Evolutionary conservation across 1,284 basidiomycete genomes (phyloP).

Genomic region (Coriolopsis trogii): DNA sequence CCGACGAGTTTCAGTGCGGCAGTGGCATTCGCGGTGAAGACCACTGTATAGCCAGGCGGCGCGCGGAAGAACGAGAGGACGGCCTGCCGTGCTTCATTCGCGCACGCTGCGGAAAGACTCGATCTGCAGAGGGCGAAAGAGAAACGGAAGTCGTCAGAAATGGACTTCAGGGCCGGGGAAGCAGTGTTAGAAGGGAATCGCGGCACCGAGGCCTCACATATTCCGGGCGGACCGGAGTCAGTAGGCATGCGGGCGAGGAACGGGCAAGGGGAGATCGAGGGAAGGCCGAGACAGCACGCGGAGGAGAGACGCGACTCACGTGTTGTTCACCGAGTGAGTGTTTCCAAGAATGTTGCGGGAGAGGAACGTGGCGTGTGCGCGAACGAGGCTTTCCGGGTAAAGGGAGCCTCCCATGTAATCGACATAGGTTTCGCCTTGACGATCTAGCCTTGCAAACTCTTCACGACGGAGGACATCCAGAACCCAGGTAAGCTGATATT

Average conservation of each 20-base stretch:
- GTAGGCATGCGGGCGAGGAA: background rate
- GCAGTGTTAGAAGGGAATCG: conserved; percentile 6
- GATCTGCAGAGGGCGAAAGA: conserved; percentile 56
- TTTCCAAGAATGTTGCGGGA: conserved; percentile 71
- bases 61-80: conserved; percentile 77
- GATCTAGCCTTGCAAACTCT: conserved; percentile 69
- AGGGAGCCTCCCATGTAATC: conserved; percentile 83
- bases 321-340: conserved; percentile 79
- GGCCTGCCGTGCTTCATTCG: conserved; percentile 66
- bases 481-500: conserved; percentile 42
- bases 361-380: conserved; percentile 68
- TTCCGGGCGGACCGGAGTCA: conserved; percentile 9
- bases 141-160: conserved; percentile 13
- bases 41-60: conserved; percentile 72
- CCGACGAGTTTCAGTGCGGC: conserved; percentile 80
- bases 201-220: conserved; percentile 13
- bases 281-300: conserved; percentile 3
- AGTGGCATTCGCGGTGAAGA: conserved; percentile 83
- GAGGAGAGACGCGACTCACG: conserved; percentile 42
- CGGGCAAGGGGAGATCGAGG: background rate
- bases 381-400: conserved; percentile 75
- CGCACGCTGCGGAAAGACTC: conserved; percentile 63
- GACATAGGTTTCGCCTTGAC: conserved; percentile 69
- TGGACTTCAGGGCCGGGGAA: conserved; percentile 2
- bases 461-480: conserved; percentile 70